Evolutionary conservation across 1,284 basidiomycete species (phyloP).

Genomic region (Ceratobasidium sp.): DNA sequence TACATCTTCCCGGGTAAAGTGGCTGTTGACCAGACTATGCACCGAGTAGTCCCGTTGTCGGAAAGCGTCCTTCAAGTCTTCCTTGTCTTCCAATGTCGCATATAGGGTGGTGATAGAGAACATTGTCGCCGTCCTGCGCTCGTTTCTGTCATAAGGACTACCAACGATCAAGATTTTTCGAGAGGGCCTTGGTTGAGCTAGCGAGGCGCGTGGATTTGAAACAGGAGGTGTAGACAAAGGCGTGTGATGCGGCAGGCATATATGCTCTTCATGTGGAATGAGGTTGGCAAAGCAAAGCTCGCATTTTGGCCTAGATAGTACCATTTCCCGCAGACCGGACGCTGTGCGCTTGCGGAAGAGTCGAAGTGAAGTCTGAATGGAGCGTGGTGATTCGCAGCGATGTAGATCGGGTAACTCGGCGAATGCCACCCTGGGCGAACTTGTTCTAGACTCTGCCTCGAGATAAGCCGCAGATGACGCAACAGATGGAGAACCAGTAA

Average conservation of each 20-base stretch:
- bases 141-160: background rate
- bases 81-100: background rate
- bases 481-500: too few relatives aligned
- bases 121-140: background rate
- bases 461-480: background rate
- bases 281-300: background rate
- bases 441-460: too few relatives aligned
- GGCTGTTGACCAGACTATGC: background rate
- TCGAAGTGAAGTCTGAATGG: background rate
- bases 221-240: background rate
- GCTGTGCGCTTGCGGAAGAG: background rate
- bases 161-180: conserved; percentile 20
- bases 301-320: background rate
- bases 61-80: background rate
- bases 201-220: too few relatives aligned
- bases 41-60: conserved; percentile 2
- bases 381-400: background rate
- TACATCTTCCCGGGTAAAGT: conserved; percentile 4
- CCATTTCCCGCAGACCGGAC: background rate
- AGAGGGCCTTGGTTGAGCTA: background rate
- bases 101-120: background rate
- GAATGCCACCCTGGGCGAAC: background rate
- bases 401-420: background rate
- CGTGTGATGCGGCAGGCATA: background rate
- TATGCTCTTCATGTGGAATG: background rate